A percentile compares a stretch with the other conserved stretches of the same genome.
phyloP scores from a whole-genome alignment of 116 monocot genomes.

The Cymodocea nodosa region DNA sequence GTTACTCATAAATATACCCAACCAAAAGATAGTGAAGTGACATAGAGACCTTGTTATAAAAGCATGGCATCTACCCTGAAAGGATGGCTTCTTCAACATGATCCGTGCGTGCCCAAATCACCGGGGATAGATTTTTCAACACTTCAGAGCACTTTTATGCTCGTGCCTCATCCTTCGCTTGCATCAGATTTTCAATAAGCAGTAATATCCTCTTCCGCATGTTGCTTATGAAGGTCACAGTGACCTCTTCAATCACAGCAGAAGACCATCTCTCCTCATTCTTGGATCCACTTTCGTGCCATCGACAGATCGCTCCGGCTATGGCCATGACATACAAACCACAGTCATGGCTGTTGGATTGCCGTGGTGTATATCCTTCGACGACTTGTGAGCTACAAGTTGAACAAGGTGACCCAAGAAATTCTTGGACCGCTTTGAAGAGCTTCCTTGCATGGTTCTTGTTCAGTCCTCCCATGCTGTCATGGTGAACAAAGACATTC shows the following conservation, averaged over 20 bases:
- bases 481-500: slow-evolving; percentile 44
- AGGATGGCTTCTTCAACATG: too few relatives aligned
- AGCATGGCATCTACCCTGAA: too few relatives aligned
- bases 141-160: neutral
- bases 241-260: slow-evolving; percentile 17
- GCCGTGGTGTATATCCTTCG: slow-evolving; percentile 36
- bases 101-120: too few relatives aligned
- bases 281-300: slow-evolving; percentile 14
- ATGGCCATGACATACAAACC: slow-evolving; percentile 42
- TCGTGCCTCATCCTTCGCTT: neutral
- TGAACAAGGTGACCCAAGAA: slow-evolving; percentile 4
- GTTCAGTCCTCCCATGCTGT: slow-evolving; percentile 29
- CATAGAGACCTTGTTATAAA: too few relatives aligned
- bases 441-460: slow-evolving; percentile 18
- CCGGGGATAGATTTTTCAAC: too few relatives aligned
- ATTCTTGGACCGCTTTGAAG: slow-evolving; percentile 11
- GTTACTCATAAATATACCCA: too few relatives aligned
- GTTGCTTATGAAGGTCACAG: slow-evolving; percentile 7
- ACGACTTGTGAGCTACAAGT: slow-evolving; percentile 6
- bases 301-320: slow-evolving; percentile 24
- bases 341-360: slow-evolving; percentile 49
- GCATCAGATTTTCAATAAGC: slow-evolving; percentile 25
- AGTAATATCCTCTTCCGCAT: slow-evolving; percentile 23
- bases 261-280: slow-evolving; percentile 21
- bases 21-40: too few relatives aligned